Percentiles rank a stretch among this genome's conserved stretches.
Conservation (phyloP, 2,329 filamentous ascomycete genomes). For the Ascochyta koolunga region DNA sequence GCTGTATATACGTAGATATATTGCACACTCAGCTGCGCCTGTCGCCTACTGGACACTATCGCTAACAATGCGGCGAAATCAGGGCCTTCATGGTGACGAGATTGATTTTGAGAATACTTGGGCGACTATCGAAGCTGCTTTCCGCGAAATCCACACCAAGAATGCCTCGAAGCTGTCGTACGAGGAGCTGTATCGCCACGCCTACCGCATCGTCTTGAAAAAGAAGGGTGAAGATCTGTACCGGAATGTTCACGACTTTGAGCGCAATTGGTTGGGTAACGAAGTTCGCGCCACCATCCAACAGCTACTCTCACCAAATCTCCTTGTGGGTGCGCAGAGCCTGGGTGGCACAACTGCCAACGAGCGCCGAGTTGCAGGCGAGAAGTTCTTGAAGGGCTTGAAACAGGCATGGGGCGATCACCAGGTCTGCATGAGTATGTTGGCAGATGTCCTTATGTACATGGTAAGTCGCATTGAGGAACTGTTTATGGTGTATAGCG, state of each 20-base stretch:
- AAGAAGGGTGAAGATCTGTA: constrained; percentile 86
- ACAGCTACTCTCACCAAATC: constrained; percentile 70
- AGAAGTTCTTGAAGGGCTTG: constrained; percentile 78
- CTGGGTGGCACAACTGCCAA: constrained; percentile 67
- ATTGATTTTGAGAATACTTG: constrained; percentile 88
- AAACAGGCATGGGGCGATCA: constrained; percentile 87
- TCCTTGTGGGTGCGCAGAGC: constrained; percentile 62
- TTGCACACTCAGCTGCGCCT: constrained; percentile 10
- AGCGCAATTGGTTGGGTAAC: constrained; percentile 78
- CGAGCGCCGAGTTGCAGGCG: constrained; percentile 79
- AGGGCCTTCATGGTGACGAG: constrained; percentile 66
- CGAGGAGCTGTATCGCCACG: constrained; percentile 91
- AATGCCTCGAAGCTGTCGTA: constrained; percentile 91
- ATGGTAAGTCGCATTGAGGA: constrained; percentile 62
- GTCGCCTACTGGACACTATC: constrained; percentile 2
- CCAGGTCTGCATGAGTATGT: constrained; percentile 93
- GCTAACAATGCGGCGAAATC: constrained; percentile 22
- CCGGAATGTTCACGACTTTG: constrained; percentile 77
- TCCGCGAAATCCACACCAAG: constrained; percentile 88
- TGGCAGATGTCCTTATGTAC: constrained; percentile 95
- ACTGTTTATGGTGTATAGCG: background rate
- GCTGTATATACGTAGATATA: background rate
- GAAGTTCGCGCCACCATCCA: constrained; percentile 75
- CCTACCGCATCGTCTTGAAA: constrained; percentile 90
- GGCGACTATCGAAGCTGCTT: constrained; percentile 75